Evolutionary conservation across 768 basidiomycete genomes (phyloP).

Genomic region (Tephrocybe sp.): DNA sequence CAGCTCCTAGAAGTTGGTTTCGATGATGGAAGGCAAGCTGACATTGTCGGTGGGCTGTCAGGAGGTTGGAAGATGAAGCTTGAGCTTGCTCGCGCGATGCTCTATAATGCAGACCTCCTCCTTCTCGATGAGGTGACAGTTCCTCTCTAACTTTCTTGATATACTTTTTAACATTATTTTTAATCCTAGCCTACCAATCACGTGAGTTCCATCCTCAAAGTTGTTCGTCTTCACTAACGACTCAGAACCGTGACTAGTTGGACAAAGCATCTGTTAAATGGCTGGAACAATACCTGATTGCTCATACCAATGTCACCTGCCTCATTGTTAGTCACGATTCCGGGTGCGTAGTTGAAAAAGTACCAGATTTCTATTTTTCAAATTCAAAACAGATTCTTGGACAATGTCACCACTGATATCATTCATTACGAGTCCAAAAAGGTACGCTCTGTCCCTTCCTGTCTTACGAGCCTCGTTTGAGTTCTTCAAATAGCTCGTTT

Average conservation of each 20-base stretch:
- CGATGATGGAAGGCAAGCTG: conserved; percentile 79
- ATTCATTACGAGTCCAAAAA: conserved; percentile 97
- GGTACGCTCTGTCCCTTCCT: conserved; percentile 31
- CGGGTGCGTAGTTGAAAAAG: conserved; percentile 54
- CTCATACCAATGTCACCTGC: conserved; percentile 84
- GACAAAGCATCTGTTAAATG: conserved; percentile 86
- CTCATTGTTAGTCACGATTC: conserved; percentile 97
- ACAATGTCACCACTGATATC: conserved; percentile 94
- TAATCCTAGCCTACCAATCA: conserved; percentile 80
- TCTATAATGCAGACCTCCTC: conserved; percentile 88
- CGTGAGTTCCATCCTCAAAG: conserved; percentile 42
- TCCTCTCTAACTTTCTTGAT: not conserved
- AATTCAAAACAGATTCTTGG: conserved; percentile 68
- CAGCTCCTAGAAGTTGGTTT: conserved; percentile 91
- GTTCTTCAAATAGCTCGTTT: conserved; percentile 62
- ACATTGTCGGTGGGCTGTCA: conserved; percentile 85
- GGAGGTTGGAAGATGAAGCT: conserved; percentile 99
- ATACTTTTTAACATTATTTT: conserved; percentile 5
- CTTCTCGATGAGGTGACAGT: conserved; percentile 76
- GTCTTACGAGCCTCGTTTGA: not conserved
- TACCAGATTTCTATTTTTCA: conserved; percentile 11
- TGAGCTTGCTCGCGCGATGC: conserved; percentile 93
- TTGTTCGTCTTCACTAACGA: not conserved
- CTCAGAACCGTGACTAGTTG: conserved; percentile 45
- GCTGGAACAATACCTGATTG: conserved; percentile 86